These are phyloP conservation scores for Fabrea salina DNA, from an alignment of 169 alveolate species.

Conservation along the genomic window DNA sequence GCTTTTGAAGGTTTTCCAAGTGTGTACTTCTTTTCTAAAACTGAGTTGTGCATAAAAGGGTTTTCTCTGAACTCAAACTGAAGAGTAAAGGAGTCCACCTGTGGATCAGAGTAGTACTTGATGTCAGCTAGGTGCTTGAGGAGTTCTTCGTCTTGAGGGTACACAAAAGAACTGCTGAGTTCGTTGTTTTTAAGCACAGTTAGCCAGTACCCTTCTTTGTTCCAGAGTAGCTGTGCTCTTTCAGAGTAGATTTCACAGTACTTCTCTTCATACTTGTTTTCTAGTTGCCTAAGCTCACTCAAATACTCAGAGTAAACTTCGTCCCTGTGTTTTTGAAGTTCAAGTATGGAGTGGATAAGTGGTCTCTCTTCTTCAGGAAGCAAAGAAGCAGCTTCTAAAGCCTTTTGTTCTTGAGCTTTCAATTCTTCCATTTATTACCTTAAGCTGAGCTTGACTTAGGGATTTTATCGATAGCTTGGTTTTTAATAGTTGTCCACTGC, in stretches of 20 bases:
- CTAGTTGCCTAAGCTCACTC: constrained; percentile 5
- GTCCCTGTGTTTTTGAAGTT: background rate
- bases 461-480: background rate
- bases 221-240: background rate
- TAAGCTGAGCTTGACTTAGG: constrained; percentile 14
- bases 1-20: constrained; percentile 50
- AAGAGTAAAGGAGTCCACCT: constrained; percentile 35
- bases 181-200: constrained; percentile 15
- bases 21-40: constrained; percentile 37
- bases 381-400: background rate
- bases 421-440: too few relatives aligned
- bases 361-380: background rate
- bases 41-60: constrained; percentile 46
- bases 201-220: constrained; percentile 31
- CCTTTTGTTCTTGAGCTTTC: background rate
- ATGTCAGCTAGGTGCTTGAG: constrained; percentile 42
- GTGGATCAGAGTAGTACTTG: background rate
- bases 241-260: background rate
- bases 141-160: constrained; percentile 43
- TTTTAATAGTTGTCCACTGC: background rate
- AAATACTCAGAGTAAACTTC: background rate
- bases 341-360: background rate
- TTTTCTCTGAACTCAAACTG: constrained; percentile 51
- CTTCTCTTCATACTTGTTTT: constrained; percentile 13
- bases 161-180: background rate